Conservation (phyloP, 148 eudicot genomes). For the Chenopodium album region DNA sequence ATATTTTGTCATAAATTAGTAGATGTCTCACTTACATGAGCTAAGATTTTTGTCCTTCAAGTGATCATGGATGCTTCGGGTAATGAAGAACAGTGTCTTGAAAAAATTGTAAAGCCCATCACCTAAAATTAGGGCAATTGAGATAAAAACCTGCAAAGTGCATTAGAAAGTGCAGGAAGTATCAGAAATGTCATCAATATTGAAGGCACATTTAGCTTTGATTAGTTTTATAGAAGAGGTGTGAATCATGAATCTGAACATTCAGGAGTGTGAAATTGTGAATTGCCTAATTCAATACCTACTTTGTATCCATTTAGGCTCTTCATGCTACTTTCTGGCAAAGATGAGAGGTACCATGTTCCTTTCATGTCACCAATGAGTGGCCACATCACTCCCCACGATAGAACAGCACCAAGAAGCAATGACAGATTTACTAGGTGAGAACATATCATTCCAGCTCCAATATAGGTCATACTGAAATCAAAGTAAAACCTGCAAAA, state of each 20-base stretch:
- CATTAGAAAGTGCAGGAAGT: background rate
- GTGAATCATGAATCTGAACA: background rate
- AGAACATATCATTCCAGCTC: slow-evolving; percentile 89
- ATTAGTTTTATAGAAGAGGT: background rate
- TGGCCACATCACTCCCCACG: slow-evolving; percentile 86
- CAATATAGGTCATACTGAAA: slow-evolving; percentile 73
- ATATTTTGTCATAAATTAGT: background rate
- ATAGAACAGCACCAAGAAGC: slow-evolving; percentile 69
- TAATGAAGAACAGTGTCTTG: slow-evolving; percentile 51
- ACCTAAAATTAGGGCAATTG: slow-evolving; percentile 76
- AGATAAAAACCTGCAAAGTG: slow-evolving; percentile 61
- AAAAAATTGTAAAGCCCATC: slow-evolving; percentile 74
- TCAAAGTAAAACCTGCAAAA: slow-evolving; percentile 76
- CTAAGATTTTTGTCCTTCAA: slow-evolving; percentile 37
- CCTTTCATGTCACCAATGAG: slow-evolving; percentile 52
- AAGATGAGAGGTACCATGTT: slow-evolving; percentile 56
- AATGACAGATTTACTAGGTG: slow-evolving; percentile 66
- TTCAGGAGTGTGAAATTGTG: no score
- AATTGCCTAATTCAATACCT: background rate
- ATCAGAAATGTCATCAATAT: background rate
- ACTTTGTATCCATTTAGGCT: slow-evolving; percentile 81
- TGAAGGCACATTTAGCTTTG: background rate
- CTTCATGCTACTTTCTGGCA: slow-evolving; percentile 74
- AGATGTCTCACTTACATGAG: slow-evolving; percentile 36
- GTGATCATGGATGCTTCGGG: slow-evolving; percentile 35